Evolutionary conservation across 2,329 filamentous ascomycete species (phyloP).

Genomic region (Aurifilum marmelostoma): DNA sequence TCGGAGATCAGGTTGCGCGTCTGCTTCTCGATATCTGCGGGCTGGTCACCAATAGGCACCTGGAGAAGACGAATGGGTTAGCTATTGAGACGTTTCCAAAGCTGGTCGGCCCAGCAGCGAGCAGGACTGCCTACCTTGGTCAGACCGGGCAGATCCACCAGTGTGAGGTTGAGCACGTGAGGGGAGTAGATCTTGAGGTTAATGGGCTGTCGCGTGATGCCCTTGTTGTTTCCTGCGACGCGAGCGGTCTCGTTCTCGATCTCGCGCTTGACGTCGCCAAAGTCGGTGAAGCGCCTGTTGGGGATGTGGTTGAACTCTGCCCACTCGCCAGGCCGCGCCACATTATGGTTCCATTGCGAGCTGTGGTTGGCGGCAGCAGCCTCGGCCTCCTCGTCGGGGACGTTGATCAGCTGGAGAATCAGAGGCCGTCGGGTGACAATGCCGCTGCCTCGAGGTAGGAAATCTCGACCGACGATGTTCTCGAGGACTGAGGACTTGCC

Average conservation of each 20-base stretch:
- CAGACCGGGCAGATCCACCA: slow-evolving; percentile 94
- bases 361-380: slow-evolving; percentile 20
- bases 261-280: slow-evolving; percentile 97
- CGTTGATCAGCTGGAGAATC: slow-evolving; percentile 97
- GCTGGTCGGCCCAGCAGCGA: too few relatives aligned
- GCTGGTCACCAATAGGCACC: slow-evolving; percentile 94
- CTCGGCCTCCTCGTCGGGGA: slow-evolving; percentile 71
- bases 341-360: slow-evolving; percentile 54
- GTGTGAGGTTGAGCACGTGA: slow-evolving; percentile 93
- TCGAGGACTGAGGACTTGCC: slow-evolving; percentile 98
- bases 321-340: slow-evolving; percentile 77
- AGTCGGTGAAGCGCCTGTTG: slow-evolving; percentile 96
- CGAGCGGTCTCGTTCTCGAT: slow-evolving; percentile 95
- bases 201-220: slow-evolving; percentile 95
- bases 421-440: slow-evolving; percentile 94
- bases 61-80: slow-evolving; percentile 40
- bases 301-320: slow-evolving; percentile 98
- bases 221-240: slow-evolving; percentile 94
- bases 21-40: slow-evolving; percentile 93
- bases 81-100: neutral
- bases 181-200: slow-evolving; percentile 98
- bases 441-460: slow-evolving; percentile 92
- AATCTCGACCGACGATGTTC: slow-evolving; percentile 98
- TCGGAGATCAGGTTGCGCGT: slow-evolving; percentile 98
- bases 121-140: slow-evolving; percentile 56